Percentiles rank a stretch among this genome's conserved stretches.
Evolutionary conservation across 768 basidiomycete genomes (phyloP).

Genomic region (Amanita phalloides): DNA sequence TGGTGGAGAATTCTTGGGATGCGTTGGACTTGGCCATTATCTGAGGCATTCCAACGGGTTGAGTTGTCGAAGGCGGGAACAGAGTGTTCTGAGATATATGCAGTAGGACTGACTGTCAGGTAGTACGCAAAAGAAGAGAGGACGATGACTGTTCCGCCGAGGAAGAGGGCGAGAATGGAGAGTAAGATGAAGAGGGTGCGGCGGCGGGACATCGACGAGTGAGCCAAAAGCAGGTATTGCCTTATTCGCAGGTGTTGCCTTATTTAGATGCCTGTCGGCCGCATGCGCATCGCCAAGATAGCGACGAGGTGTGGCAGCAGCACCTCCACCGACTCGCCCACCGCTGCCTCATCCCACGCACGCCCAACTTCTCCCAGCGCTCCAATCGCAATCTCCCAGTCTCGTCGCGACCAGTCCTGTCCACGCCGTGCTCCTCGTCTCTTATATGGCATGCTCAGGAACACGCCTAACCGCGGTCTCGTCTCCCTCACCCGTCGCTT

Average conservation of each 20-base stretch:
- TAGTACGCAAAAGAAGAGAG: conserved; percentile 89
- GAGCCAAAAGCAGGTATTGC: not conserved
- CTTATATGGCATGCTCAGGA: conserved; percentile 37
- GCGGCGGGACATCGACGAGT: conserved; percentile 30
- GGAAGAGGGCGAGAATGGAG: conserved; percentile 56
- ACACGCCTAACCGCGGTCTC: conserved; percentile 39
- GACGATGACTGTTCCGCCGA: conserved; percentile 83
- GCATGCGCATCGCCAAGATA: conserved; percentile 37
- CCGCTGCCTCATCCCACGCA: conserved; percentile 41
- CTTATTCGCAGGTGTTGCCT: not conserved
- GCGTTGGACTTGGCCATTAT: conserved; percentile 53
- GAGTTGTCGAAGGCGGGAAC: conserved; percentile 46
- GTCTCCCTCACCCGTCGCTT: conserved; percentile 22
- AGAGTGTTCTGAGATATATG: conserved; percentile 74
- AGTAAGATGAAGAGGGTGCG: conserved; percentile 33
- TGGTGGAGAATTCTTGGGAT: conserved; percentile 94
- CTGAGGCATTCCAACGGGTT: conserved; percentile 53
- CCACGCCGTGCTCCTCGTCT: conserved; percentile 50
- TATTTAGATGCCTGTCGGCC: conserved; percentile 21
- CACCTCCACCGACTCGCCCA: conserved; percentile 37
- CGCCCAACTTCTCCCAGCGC: conserved; percentile 37
- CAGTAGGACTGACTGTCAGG: conserved; percentile 66
- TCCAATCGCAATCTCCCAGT: conserved; percentile 48
- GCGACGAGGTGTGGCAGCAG: conserved; percentile 36
- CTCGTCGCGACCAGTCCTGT: conserved; percentile 60